phyloP scores from a whole-genome alignment of 345 rosid genomes.

The Cochlearia excelsa region DNA sequence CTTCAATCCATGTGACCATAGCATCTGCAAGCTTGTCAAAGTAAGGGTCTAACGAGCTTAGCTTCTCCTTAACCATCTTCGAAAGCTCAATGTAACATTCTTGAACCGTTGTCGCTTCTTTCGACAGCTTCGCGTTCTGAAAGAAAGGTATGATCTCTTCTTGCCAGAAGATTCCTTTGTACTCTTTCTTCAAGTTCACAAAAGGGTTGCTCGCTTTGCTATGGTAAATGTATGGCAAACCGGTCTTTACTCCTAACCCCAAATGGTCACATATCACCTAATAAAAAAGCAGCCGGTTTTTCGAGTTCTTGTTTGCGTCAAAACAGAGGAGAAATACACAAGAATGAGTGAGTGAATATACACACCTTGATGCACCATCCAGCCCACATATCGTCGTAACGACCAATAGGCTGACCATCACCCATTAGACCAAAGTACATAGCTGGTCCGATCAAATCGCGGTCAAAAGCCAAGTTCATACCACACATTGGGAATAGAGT shows the following conservation, averaged over 20 bases:
- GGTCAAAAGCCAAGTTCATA: conserved; percentile 89
- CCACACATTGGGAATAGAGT: conserved; percentile 99
- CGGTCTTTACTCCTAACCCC: conserved; percentile 85
- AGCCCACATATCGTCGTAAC: conserved; percentile 98
- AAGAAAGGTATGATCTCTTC: conserved; percentile 95
- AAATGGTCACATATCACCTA: conserved; percentile 89
- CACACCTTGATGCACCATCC: conserved; percentile 99
- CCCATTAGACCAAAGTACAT: conserved; percentile 99
- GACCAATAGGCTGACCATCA: conserved; percentile 94
- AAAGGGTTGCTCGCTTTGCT: conserved; percentile 97
- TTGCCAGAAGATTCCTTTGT: conserved; percentile 95
- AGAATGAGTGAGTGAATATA: conserved; percentile 1
- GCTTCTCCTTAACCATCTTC: conserved; percentile 77
- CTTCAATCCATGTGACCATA: conserved; percentile 94
- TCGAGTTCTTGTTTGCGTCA: too few species aligned
- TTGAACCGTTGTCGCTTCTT: conserved; percentile 78
- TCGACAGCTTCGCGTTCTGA: conserved; percentile 59
- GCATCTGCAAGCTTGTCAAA: conserved; percentile 85
- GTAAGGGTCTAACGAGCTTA: conserved; percentile 70
- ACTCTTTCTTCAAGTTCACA: conserved; percentile 85
- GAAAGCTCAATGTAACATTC: conserved; percentile 80
- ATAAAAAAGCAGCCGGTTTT: too few species aligned
- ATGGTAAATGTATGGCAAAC: conserved; percentile 82
- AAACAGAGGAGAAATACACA: background rate
- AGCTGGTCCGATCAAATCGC: conserved; percentile 94